Base-by-base conservation (phyloP, 2,329 filamentous ascomycete species). In the Exophiala dermatitidis region DNA sequence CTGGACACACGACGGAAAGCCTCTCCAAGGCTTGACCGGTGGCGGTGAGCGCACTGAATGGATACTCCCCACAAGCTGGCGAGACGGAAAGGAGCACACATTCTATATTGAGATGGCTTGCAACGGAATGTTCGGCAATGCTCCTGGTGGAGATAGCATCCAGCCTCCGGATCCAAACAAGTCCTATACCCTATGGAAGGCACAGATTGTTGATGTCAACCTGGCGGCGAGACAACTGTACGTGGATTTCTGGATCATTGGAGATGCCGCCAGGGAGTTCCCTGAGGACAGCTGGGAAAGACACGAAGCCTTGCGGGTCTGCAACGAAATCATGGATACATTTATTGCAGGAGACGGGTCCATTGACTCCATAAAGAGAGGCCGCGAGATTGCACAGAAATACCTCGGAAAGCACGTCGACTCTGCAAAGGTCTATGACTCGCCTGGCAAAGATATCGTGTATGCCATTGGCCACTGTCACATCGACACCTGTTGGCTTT, bases 91-190 rank as follows among this genome's bases (percentile, higher is more conserved):
- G 67, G 81, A 90, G 64, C 90, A 97, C 68, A 82, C 79, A 12
- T 87, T 98, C 64, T 98, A 96, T 69, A 85, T 98, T 60, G 93
- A 98, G 73, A 95, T 97, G 88, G 93, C 93, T 19, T 97, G 93
- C 73, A 98, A 98, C 69, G 84, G 85, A 69, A 97, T 97, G 90
- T 97, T 97, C 72, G 93, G 93, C 63, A 95, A 95, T 68, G 86
- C 90, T 0, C 79, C 85, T 0, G 85, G 85, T 19, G 89, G 88
- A 29, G 88, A 94, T 68, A 82, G 78, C 32, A 97, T 96, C 62
- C 88, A 95, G 67, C 90, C 93, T 9, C 93, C 93, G 0, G 77
- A 86, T 55, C 86, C 88, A n/a, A 82, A 96, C 74, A 86, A 79
- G 63, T 87, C 86, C 67, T 98, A 86, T 68, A 78, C 77, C 53